A percentile compares a stretch with the other conserved stretches of the same genome.
These are phyloP conservation scores for Sphaerobolus stellatus DNA, from an alignment of 1,284 basidiomycete genomes.

Conservation along the genomic window DNA sequence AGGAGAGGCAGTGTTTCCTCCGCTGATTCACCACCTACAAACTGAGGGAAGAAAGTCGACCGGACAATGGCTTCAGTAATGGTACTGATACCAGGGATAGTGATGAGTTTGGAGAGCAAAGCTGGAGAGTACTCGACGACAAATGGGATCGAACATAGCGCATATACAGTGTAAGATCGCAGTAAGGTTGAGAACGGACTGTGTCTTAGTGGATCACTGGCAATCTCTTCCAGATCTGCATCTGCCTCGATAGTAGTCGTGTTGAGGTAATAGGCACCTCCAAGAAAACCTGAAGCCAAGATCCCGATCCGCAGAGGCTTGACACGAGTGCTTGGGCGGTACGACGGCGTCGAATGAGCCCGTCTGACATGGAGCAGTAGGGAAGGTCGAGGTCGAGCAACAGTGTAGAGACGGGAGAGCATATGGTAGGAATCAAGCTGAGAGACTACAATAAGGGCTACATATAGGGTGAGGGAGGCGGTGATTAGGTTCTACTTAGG, in stretches of 20 bases:
- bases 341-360: too few species aligned
- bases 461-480: too few species aligned
- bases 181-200: constrained; percentile 45
- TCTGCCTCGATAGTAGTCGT: constrained; percentile 2
- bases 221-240: background rate
- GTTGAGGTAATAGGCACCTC: background rate
- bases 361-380: too few species aligned
- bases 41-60: constrained; percentile 86
- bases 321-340: too few species aligned
- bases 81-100: constrained; percentile 65
- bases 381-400: too few species aligned
- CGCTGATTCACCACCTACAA: constrained; percentile 86
- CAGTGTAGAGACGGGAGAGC: too few species aligned
- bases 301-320: background rate
- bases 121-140: constrained; percentile 78
- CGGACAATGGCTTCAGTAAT: constrained; percentile 73
- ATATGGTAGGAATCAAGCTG: too few species aligned
- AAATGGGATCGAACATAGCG: constrained; percentile 73
- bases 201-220: constrained; percentile 1
- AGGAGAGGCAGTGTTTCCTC: constrained; percentile 68
- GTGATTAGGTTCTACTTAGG: too few species aligned
- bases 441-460: too few species aligned
- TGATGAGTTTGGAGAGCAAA: constrained; percentile 61
- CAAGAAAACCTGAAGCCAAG: background rate
- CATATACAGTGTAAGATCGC: constrained; percentile 79